Percentiles rank a stretch among this genome's conserved stretches.
These are phyloP conservation scores for Pyrrhoderma lamaoense DNA, from an alignment of 1,284 basidiomycete species.

Conservation along the genomic window DNA sequence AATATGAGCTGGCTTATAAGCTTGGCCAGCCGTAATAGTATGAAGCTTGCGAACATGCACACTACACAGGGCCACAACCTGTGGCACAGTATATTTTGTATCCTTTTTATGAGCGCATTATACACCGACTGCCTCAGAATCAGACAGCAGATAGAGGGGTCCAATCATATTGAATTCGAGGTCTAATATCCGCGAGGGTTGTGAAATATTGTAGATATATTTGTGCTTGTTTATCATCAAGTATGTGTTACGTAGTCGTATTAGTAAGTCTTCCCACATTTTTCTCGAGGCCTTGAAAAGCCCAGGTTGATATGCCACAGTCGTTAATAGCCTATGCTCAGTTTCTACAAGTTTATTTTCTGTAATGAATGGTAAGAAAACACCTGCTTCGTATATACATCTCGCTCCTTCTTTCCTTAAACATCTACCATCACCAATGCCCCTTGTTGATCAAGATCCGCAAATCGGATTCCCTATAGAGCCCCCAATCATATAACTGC, in stretches of 20 bases:
- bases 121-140: too few species aligned
- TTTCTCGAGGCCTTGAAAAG: slow-evolving; percentile 81
- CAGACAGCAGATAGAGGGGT: too few species aligned
- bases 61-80: too few species aligned
- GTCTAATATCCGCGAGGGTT: too few species aligned
- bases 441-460: slow-evolving; percentile 93
- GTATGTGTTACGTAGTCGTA: background rate
- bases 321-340: slow-evolving; percentile 82
- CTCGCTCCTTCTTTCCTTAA: slow-evolving; percentile 80
- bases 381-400: slow-evolving; percentile 94
- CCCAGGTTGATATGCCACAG: slow-evolving; percentile 92
- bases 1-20: too few species aligned
- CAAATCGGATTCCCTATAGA: slow-evolving; percentile 79
- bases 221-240: too few species aligned
- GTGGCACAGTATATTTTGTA: too few species aligned
- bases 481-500: slow-evolving; percentile 72
- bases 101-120: too few species aligned
- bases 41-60: too few species aligned
- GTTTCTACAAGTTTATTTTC: slow-evolving; percentile 86
- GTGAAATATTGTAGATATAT: too few species aligned
- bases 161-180: too few species aligned
- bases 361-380: slow-evolving; percentile 93
- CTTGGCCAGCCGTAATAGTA: too few species aligned
- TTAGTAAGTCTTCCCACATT: slow-evolving; percentile 61
- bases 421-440: slow-evolving; percentile 94